phyloP scores from a whole-genome alignment of 495 filamentous ascomycete species.

The Aspergillus cavernicola region DNA sequence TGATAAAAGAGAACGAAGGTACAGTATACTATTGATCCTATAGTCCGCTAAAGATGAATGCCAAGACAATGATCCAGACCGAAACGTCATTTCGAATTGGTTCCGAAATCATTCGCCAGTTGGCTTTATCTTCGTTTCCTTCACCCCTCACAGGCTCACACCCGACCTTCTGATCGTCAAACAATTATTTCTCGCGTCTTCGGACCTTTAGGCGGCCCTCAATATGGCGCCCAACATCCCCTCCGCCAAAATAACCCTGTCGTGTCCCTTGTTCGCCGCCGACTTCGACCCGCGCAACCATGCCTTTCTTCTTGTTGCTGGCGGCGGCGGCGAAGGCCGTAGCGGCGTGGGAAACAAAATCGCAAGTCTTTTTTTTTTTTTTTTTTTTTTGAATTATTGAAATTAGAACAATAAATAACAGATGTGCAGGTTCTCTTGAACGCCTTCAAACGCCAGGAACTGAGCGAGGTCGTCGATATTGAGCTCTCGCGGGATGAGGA shows the following conservation, averaged over 20 bases:
- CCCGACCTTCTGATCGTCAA: background rate
- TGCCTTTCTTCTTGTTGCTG: constrained; percentile 74
- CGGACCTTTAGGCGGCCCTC: background rate
- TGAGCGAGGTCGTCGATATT: constrained; percentile 66
- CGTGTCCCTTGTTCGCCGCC: constrained; percentile 84
- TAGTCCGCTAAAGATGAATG: constrained; percentile 8
- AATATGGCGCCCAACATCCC: constrained; percentile 51
- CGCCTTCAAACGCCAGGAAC: constrained; percentile 54
- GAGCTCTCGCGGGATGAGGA: constrained; percentile 86
- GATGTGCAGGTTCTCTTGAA: constrained; percentile 72
- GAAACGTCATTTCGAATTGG: constrained; percentile 14
- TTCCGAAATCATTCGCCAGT: constrained; percentile 1
- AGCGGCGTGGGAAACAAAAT: constrained; percentile 92
- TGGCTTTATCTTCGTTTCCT: constrained; percentile 6
- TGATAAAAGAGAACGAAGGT: background rate
- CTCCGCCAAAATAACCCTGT: constrained; percentile 65
- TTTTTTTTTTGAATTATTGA: no score
- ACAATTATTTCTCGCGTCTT: background rate
- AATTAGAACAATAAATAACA: no score
- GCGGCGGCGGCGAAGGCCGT: constrained; percentile 81
- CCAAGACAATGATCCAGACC: constrained; percentile 35
- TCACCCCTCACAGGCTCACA: background rate
- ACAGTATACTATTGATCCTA: background rate
- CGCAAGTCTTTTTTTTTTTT: no score
- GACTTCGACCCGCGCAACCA: constrained; percentile 84